A percentile compares a stretch with the other conserved stretches of the same genome.
Conservation (phyloP, 2,329 filamentous ascomycete genomes). For the Phaeosphaeriaceae sp. region DNA sequence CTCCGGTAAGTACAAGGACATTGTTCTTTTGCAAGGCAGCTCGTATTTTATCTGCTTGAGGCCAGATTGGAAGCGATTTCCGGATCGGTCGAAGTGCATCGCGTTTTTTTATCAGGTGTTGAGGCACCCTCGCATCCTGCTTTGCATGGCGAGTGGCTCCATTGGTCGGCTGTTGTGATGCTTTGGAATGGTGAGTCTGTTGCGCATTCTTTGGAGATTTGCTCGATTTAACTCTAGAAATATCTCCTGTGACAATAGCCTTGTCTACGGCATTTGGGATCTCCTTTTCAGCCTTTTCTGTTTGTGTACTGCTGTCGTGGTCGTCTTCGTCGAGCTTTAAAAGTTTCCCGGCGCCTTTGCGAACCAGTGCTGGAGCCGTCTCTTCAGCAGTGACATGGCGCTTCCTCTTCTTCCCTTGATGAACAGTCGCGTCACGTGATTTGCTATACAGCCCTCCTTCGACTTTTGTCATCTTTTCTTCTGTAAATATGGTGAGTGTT, state of each 20-base stretch:
- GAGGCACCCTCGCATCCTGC: slow-evolving; percentile 19
- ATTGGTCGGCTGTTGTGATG: slow-evolving; percentile 3
- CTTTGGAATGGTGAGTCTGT: slow-evolving; percentile 1
- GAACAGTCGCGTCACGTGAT: not conserved
- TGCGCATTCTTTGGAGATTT: not conserved
- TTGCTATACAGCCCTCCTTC: not conserved
- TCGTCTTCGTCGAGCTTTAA: not conserved
- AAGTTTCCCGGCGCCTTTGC: not conserved
- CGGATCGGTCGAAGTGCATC: slow-evolving; percentile 60
- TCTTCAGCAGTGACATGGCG: not conserved
- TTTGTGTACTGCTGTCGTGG: not conserved
- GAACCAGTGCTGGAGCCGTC: not conserved
- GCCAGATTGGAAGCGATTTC: slow-evolving; percentile 81
- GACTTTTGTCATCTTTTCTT: not conserved
- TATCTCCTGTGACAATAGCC: not conserved
- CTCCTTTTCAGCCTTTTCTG: not conserved
- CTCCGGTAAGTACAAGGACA: slow-evolving; percentile 85
- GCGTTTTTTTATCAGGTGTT: slow-evolving; percentile 51
- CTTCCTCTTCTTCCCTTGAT: slow-evolving; percentile 5
- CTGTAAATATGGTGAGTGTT: not conserved
- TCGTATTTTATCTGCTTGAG: slow-evolving; percentile 73
- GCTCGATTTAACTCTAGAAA: not conserved
- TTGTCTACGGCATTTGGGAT: not conserved
- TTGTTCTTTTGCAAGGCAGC: slow-evolving; percentile 68
- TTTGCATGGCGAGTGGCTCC: slow-evolving; percentile 7